These are phyloP conservation scores for Fraxinus xanthoxyloides DNA, from an alignment of 305 asterid genomes.

Conservation along the genomic window DNA sequence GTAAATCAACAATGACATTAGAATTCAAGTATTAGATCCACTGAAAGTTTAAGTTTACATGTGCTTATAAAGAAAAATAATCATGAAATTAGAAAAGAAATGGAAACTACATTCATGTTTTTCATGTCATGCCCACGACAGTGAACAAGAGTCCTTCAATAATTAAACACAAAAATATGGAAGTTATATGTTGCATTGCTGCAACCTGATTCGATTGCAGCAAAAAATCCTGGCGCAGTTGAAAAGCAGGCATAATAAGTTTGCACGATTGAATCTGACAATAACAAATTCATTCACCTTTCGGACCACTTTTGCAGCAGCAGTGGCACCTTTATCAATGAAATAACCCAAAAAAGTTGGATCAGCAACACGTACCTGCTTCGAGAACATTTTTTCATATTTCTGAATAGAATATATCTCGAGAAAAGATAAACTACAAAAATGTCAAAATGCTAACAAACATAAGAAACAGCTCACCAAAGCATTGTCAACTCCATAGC, in stretches of 20 bases:
- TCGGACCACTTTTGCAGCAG: constrained; percentile 95
- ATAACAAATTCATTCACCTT: constrained; percentile 30
- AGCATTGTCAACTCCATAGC: constrained; percentile 98
- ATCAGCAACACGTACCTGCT: constrained; percentile 95
- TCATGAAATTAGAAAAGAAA: neutral
- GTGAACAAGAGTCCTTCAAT: neutral
- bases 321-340: constrained; percentile 77
- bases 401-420: constrained; percentile 18
- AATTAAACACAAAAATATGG: neutral
- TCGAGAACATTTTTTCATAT: constrained; percentile 14
- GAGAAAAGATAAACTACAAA: constrained; percentile 7
- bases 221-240: neutral
- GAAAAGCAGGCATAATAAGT: neutral
- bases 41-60: neutral
- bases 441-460: constrained; percentile 12
- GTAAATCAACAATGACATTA: neutral
- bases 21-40: neutral
- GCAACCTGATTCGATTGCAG: neutral
- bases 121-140: neutral
- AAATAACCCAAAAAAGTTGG: constrained; percentile 97
- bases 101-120: neutral
- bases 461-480: constrained; percentile 49
- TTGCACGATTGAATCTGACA: neutral
- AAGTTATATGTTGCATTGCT: neutral
- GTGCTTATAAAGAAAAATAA: neutral